These are phyloP conservation scores for Sanguinoderma infundibulare DNA, from an alignment of 1,284 basidiomycete species.

Conservation along the genomic window DNA sequence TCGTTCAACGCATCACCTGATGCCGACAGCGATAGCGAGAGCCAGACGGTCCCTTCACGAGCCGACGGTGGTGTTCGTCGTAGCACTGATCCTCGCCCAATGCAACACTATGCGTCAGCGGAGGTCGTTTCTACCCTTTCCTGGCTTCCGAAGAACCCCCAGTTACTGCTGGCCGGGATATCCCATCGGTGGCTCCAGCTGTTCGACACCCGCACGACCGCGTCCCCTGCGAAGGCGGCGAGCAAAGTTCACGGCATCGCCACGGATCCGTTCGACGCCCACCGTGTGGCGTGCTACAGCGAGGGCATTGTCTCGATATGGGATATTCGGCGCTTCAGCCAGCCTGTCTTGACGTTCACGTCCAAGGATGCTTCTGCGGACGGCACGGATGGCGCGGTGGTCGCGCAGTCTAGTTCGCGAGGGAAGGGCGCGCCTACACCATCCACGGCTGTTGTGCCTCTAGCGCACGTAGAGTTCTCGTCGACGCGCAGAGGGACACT, in stretches of 20 bases:
- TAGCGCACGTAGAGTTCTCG: slow-evolving; percentile 67
- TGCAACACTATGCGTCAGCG: slow-evolving; percentile 69
- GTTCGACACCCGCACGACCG: slow-evolving; percentile 63
- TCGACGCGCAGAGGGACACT: slow-evolving; percentile 67
- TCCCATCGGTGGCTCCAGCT: slow-evolving; percentile 70
- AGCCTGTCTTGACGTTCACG: slow-evolving; percentile 71
- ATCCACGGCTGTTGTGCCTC: slow-evolving; percentile 15
- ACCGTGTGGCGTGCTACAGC: slow-evolving; percentile 72
- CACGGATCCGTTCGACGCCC: slow-evolving; percentile 68
- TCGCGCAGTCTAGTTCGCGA: slow-evolving; percentile 31
- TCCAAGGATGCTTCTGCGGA: slow-evolving; percentile 75
- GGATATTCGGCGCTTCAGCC: slow-evolving; percentile 66
- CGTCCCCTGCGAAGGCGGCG: slow-evolving; percentile 51
- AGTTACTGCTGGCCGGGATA: slow-evolving; percentile 67
- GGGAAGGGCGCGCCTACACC: slow-evolving; percentile 33
- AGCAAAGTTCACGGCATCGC: slow-evolving; percentile 72
- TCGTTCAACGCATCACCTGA: slow-evolving; percentile 26
- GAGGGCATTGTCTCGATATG: slow-evolving; percentile 72
- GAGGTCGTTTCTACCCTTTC: slow-evolving; percentile 71
- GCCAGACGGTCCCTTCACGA: slow-evolving; percentile 50
- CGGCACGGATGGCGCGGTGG: slow-evolving; percentile 43
- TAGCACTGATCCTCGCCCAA: slow-evolving; percentile 50
- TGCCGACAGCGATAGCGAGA: slow-evolving; percentile 13
- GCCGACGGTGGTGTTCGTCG: slow-evolving; percentile 51
- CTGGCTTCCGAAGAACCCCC: slow-evolving; percentile 64